phyloP scores from a whole-genome alignment of 371 early-diverging fungal genomes.

The Vavraia culicis region DNA sequence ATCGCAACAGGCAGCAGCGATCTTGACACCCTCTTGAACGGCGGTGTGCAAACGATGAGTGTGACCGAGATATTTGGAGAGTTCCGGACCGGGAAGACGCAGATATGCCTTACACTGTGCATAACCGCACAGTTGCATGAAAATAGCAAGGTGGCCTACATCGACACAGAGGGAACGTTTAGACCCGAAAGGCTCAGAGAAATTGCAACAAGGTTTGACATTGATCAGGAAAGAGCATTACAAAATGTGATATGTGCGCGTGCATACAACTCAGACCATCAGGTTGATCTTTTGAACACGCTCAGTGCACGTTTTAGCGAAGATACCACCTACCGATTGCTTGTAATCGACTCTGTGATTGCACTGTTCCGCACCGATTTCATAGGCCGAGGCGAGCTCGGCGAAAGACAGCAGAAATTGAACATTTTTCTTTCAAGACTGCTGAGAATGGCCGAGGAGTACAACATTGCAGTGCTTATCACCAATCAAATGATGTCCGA shows the following conservation, averaged over 20 bases:
- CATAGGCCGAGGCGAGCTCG: conserved; percentile 59
- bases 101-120: conserved; percentile 54
- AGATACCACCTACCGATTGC: conserved; percentile 48
- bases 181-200: conserved; percentile 54
- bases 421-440: conserved; percentile 56
- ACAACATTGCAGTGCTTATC: conserved; percentile 53
- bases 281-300: conserved; percentile 53
- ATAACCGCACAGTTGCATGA: conserved; percentile 52
- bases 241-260: conserved; percentile 46
- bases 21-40: conserved; percentile 42
- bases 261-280: conserved; percentile 60
- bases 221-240: conserved; percentile 46
- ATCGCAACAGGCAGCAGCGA: conserved; percentile 31
- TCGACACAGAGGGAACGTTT: conserved; percentile 58
- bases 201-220: conserved; percentile 54
- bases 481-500: conserved; percentile 56
- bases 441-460: conserved; percentile 52
- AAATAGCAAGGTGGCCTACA: conserved; percentile 48
- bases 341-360: conserved; percentile 57
- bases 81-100: conserved; percentile 56
- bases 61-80: conserved; percentile 60
- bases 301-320: conserved; percentile 54
- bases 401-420: conserved; percentile 65
- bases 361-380: conserved; percentile 56
- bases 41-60: conserved; percentile 64